Base-by-base conservation (phyloP, 495 filamentous ascomycete genomes). In the Echria macrotheca region DNA sequence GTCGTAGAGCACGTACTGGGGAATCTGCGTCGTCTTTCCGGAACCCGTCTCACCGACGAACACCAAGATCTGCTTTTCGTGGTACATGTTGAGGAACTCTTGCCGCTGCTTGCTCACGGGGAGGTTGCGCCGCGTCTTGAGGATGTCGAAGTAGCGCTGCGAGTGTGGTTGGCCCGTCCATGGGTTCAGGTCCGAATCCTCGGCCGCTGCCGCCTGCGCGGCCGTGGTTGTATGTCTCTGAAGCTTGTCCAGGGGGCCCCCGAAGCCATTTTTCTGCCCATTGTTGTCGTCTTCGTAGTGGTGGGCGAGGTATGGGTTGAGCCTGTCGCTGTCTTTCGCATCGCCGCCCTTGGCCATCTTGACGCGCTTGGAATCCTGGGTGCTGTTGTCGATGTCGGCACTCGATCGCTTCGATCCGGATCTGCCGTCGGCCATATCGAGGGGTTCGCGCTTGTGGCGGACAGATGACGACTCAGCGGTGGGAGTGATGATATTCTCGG, bases 31-130 rank as follows among this genome's bases (percentile, higher is more conserved):
- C 0, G 93, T 98, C 69, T 98, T 98, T 67, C 93, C 93, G 56
- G 93, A 98, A 83, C 93, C 93, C 2, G 93, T 98, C 74, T 98
- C 93, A 71, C 94, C 94, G 50, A 99, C 94, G 59, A 99, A 95
- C 59, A 99, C 93, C 21, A 99, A 78, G 52, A 97, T 95, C 64
- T 97, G 94, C 9, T 83, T 85, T 62, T 84, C 81, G 53, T 97
- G 94, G 68, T 93, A 99, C 56, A 91, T 77, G 55, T 87, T 75
- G 31, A 99, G 74, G 68, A 99, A 99, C 64, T 97, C 89, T 66
- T 93, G 85, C 63, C 91, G 82, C 65, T 99, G 94, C 51, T 82
- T 77, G 65, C 91, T 81, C 21, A 99, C 91, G 15, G 94, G 94
- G 33, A 99, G 77, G 54, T 87, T 83, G 56, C 91, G 81, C 49